These are phyloP conservation scores for Coemansia sp. DNA, from an alignment of 371 early-diverging fungal species.

Conservation along the genomic window DNA sequence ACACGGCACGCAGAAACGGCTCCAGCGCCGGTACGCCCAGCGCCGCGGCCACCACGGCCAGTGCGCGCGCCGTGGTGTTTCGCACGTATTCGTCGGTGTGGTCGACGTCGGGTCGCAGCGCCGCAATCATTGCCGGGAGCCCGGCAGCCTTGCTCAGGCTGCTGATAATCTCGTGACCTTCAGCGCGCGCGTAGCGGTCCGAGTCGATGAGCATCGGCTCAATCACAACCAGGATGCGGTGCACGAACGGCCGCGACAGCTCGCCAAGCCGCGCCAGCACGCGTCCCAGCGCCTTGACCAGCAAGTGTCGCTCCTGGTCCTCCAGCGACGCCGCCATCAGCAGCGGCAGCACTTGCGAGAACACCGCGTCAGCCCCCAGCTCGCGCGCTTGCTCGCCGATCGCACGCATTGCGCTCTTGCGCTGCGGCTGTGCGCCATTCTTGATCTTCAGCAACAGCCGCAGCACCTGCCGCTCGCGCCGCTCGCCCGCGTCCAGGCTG, in stretches of 20 bases:
- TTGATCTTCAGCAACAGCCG: slow-evolving; percentile 93
- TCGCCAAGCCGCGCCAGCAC: slow-evolving; percentile 94
- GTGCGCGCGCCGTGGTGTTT: slow-evolving; percentile 96
- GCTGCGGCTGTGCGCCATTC: slow-evolving; percentile 95
- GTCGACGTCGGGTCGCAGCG: slow-evolving; percentile 98
- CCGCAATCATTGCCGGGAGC: slow-evolving; percentile 96
- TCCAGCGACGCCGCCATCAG: slow-evolving; percentile 96
- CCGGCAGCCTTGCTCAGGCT: slow-evolving; percentile 98
- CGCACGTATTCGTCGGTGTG: slow-evolving; percentile 97
- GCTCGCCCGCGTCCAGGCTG: slow-evolving; percentile 82
- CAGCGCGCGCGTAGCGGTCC: slow-evolving; percentile 96
- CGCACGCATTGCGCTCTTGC: slow-evolving; percentile 89
- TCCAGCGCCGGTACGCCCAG: slow-evolving; percentile 93
- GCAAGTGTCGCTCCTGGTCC: slow-evolving; percentile 96
- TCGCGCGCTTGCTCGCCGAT: slow-evolving; percentile 96
- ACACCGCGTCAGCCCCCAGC: slow-evolving; percentile 94
- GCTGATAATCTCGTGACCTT: slow-evolving; percentile 96
- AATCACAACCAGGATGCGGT: slow-evolving; percentile 97
- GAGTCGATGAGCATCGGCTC: slow-evolving; percentile 97
- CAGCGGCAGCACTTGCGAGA: slow-evolving; percentile 93
- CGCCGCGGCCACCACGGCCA: slow-evolving; percentile 96
- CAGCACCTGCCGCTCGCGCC: slow-evolving; percentile 95
- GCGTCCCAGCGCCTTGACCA: slow-evolving; percentile 97
- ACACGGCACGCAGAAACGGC: slow-evolving; percentile 96
- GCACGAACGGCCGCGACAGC: slow-evolving; percentile 93